Evolutionary conservation across 495 filamentous ascomycete genomes (phyloP).

Genomic region (Penicillium cosmopolitanum): DNA sequence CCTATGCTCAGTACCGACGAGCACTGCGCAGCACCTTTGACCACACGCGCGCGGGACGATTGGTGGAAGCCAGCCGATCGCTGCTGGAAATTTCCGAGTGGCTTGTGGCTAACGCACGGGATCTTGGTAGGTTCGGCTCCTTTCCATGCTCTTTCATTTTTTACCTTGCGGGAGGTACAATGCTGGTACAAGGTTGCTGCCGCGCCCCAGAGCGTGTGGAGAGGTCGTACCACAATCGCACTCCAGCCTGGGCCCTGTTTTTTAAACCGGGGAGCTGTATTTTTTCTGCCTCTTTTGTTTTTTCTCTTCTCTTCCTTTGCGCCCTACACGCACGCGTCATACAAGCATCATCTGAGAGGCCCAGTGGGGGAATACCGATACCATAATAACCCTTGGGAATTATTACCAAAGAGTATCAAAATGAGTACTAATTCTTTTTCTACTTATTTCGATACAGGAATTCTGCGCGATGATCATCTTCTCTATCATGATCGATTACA

Average conservation of each 20-base stretch:
- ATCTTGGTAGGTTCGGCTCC: constrained; percentile 70
- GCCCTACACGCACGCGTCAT: constrained; percentile 25
- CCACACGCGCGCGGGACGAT: constrained; percentile 69
- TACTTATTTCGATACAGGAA: constrained; percentile 45
- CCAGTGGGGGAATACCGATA: background rate
- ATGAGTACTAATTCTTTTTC: too few species aligned
- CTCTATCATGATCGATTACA: constrained; percentile 71
- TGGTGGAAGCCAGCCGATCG: constrained; percentile 72
- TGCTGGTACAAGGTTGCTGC: constrained; percentile 3
- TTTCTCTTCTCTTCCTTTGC: constrained; percentile 7
- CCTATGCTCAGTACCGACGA: constrained; percentile 75
- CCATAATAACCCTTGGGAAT: too few species aligned
- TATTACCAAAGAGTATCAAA: too few species aligned
- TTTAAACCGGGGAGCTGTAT: constrained; percentile 5
- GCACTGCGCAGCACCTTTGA: constrained; percentile 75
- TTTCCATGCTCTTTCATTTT: constrained; percentile 21
- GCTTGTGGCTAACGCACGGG: constrained; percentile 78
- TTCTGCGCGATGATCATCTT: constrained; percentile 74
- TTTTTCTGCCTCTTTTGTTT: constrained; percentile 3
- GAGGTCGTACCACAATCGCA: constrained; percentile 18
- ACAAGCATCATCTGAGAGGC: constrained; percentile 25
- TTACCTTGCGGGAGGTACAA: constrained; percentile 11
- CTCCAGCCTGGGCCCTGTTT: constrained; percentile 24
- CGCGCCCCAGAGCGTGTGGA: background rate
- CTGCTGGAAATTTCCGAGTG: constrained; percentile 82